Base-by-base conservation (phyloP, 2,329 filamentous ascomycete genomes). In the Epichloe gansuensis region DNA sequence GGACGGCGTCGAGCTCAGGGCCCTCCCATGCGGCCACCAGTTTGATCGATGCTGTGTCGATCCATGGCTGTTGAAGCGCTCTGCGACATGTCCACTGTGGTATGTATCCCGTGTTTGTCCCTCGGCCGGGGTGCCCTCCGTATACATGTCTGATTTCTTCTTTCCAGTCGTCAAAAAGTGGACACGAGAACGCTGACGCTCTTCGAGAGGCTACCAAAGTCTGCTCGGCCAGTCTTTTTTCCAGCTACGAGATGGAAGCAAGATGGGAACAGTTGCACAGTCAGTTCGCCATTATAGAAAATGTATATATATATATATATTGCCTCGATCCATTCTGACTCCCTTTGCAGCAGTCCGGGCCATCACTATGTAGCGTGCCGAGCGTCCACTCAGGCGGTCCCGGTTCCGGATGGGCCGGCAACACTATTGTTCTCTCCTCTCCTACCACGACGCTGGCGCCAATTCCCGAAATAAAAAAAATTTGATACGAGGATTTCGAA, bases 71-170 rank as follows among this genome's bases (percentile, higher is more conserved):
- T 27, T 45, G 23, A 45, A 25, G 23, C 49, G 35, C 27, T 47
- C 52, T 21, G 44, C 49, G 4, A 51, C 52, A 13, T 53, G 52
- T 45, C 52, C 52, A 5, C 40, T 53, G 1, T 53, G 49, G 52
- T 53, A 36, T 34, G 48, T 11, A 38, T 7, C 11, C 31, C 31
- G 9, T 31, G 8, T 31, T 31, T 31, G 31, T 31, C 8, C 1
- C 31, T 31, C 31, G 31, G 31, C 9, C 8, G 31, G 8, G 31
- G 8, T 11, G 31, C 3, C 31, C 31, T 31, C 31, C 31, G 31
- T 31, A 11, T 4, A 31, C 9, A 31, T 31, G 31, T 11, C 31
- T 31, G 31, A 31, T 4, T 31, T 11, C 3, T 31, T 31, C 31
- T 11, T 31, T 31, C 9, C 23, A 51, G 52, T 17, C 52, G 49